Conservation (phyloP, 441 rosid genomes). For the Brassica balearica region DNA sequence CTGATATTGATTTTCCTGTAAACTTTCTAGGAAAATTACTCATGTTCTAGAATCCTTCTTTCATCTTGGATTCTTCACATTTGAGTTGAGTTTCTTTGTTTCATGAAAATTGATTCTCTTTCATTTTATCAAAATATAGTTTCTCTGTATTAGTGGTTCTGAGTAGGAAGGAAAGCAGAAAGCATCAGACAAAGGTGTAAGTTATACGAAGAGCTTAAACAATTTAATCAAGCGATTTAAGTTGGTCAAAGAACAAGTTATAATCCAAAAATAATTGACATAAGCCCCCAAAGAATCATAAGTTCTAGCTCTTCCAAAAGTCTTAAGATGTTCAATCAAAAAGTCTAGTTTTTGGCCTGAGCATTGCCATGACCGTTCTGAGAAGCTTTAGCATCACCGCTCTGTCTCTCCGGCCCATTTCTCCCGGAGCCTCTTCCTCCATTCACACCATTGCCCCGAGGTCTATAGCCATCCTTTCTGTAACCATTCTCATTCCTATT, state of each 20-base stretch:
- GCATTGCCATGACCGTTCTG: slow-evolving; percentile 48
- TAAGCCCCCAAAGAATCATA: not conserved
- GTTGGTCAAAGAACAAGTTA: slow-evolving; percentile 1
- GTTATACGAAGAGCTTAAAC: not conserved
- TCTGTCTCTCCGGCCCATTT: slow-evolving; percentile 17
- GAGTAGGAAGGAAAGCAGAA: slow-evolving; percentile 10
- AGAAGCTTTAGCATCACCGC: slow-evolving; percentile 50
- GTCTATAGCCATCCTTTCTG: slow-evolving; percentile 53
- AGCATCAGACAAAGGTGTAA: slow-evolving; percentile 13
- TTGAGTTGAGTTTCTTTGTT: not conserved
- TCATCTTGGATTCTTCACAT: not conserved
- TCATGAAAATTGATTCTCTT: not conserved
- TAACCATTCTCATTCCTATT: slow-evolving; percentile 57
- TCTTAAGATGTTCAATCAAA: not conserved
- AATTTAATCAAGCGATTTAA: not conserved
- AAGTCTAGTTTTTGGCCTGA: slow-evolving; percentile 36
- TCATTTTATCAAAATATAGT: not conserved
- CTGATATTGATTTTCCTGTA: not conserved
- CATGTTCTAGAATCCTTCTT: not conserved
- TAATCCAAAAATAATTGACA: not conserved
- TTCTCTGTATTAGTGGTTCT: not conserved
- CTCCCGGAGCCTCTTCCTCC: slow-evolving; percentile 46
- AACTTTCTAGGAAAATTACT: not conserved
- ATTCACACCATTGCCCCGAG: slow-evolving; percentile 44
- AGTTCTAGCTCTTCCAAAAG: not conserved